Base-by-base conservation (phyloP, 208 protist genomes). In the Trypanosoma melophagium region DNA sequence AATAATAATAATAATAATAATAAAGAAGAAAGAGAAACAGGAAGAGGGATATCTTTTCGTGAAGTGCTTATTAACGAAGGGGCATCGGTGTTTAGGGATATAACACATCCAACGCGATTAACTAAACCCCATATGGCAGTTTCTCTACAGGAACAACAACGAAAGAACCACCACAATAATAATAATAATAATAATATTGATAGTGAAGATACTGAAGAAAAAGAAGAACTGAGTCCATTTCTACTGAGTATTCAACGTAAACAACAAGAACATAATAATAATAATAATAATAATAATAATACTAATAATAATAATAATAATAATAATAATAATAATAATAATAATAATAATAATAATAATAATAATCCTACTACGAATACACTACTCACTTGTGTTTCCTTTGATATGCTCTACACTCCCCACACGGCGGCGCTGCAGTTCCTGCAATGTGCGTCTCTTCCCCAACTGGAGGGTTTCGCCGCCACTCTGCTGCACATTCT, bases 371-470 rank as follows among this genome's bases (percentile, higher is more conserved):
- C n/a, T n/a, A n/a, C n/a, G n/a, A n/a, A 44, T 44, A 44, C 12
- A 14, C 7, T 44, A 14, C 7, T 55, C 21, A 25, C 25, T 9
- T 12, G 51, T 13, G 4, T 22, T 35, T 55, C 51, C 21, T 55
- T 55, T 55, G 51, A 55, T 25, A 55, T 55, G 51, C 10, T 28
- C 9, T 55, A 55, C 21, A 25, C 19, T 35, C 51, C 51, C 3
- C 51, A 55, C 51, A 19, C 8, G 10, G 19, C n/a, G 10, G 10
- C 19, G 3, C 25, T 55, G 10, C 51, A 55, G 10, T 55, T 55
- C 19, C 21, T 55, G 2, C 51, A 55, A 28, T 55, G 14, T 25
- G 51, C 51, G 4, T 55, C 51, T 9, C 21, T 25, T 13, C 19
- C 8, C 16, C 51, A 55, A 10, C 21, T 55, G 21, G 51, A 55